A percentile compares a stretch with the other conserved stretches of the same genome.
These are phyloP conservation scores for Hansenula sp. DNA, from an alignment of 1,139 yeast species.

Conservation along the genomic window DNA sequence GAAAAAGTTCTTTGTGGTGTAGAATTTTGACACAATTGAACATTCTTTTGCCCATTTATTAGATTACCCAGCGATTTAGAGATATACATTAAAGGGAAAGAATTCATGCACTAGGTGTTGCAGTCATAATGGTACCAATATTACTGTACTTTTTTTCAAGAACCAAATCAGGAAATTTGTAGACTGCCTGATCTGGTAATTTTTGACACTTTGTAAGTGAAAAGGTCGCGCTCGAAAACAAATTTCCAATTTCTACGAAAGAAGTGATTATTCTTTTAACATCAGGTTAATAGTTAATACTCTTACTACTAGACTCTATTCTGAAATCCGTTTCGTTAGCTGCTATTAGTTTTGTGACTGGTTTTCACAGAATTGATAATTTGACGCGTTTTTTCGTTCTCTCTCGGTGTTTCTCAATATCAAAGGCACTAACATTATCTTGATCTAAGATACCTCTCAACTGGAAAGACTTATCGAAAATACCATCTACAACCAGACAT, in stretches of 20 bases:
- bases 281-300: too few species aligned
- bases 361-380: neutral
- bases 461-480: neutral
- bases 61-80: neutral
- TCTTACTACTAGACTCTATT: too few species aligned
- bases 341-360: too few species aligned
- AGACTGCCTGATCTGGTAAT: conserved; percentile 16
- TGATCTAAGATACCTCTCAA: too few species aligned
- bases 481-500: neutral
- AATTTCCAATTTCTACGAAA: neutral
- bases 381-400: conserved; percentile 2
- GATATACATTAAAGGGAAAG: neutral
- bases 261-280: neutral
- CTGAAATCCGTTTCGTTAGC: too few species aligned
- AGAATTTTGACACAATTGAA: neutral
- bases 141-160: neutral
- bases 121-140: neutral
- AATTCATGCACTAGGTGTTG: neutral
- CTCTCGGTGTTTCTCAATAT: neutral
- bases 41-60: neutral
- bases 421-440: neutral
- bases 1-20: neutral
- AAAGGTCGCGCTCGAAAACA: conserved; percentile 1
- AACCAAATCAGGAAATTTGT: conserved; percentile 8
- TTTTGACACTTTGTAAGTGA: neutral